Base-by-base conservation (phyloP, 2,329 filamentous ascomycete species). In the Neodidymelliopsis sp. region DNA sequence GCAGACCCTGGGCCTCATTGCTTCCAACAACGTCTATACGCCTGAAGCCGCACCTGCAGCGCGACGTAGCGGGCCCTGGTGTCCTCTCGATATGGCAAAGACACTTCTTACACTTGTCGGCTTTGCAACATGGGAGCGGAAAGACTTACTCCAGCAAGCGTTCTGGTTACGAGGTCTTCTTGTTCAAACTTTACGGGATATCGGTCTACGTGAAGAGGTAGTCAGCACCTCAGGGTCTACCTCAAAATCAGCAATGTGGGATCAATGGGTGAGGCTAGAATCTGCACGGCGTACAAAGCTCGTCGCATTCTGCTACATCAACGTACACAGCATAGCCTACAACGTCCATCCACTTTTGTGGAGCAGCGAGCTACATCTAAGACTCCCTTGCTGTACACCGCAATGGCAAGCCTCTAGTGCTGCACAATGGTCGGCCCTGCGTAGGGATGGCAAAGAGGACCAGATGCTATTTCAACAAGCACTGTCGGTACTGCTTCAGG, bases 301-400 rank as follows among this genome's bases (percentile, higher is more conserved):
- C 2, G 62, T 69, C 10, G 60, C 62, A 2, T 68, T 69, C 19
- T 67, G 61, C 33, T 69, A 69, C 24, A 60, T 71, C 23, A 69
- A 67, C 27, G 59, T 71, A 4, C 69, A 71, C 40, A 67, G 56
- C 29, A 56, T 71, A 19, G 65, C 65, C 6, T 69, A 71, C 35
- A 67, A 70, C 39, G 52, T 59, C 4, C 60, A 66, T n/a, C 66
- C 66, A 6, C 49, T 67, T 5, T 45, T 68, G 1, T 66, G 64
- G 62, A 65, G 60, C 25, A 68, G 57, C 23, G 66, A 68, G 33
- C 24, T 69, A 19, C 61, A 66, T 20, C 33, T 69, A 19, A 49
- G 57, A 33, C 39, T 69, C 4, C 66, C 66, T 35, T 67, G 62
- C 36, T 59, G 55, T 13, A 67, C 66, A 6, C 52, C 43, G 4